Evolutionary conservation across 2,329 filamentous ascomycete genomes (phyloP), one percentile per base, ranked within the genome.

Genomic region (Esteya vermicola): DNA sequence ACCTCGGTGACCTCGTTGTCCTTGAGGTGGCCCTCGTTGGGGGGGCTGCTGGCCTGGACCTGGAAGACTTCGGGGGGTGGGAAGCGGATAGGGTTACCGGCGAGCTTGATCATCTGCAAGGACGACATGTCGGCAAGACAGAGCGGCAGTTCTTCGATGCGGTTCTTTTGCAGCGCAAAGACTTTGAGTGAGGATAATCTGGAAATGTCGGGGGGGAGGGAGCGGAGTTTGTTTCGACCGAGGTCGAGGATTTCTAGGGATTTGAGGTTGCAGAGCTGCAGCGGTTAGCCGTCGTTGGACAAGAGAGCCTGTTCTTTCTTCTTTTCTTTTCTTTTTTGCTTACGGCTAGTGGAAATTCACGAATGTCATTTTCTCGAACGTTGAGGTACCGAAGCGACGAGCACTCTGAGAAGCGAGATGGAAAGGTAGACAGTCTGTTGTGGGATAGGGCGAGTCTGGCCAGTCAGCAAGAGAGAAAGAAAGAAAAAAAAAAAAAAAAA

Each of bases 171-270:
- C 27, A 95, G 72, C 3, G 86, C 88, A 40, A 96, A 67, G 14
- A 95, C 88, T 54, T 93, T 93, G 47, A 96, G 65, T 2, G 85
- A 93, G 6, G 78, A 79, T 51, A 96, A 67, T 53, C 78, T 85
- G 44, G 73, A 75, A 45, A 95, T 83, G 40, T 88, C 81, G 35
- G 79, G 74, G 0, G 89, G 86, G 2, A 96, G 70, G 9, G 72
- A 65, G 36, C 72, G 74, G 45, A 96, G 77, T 56, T 81, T 85
- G 56, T 96, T 96, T 51, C 84, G 76, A 56, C 86, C 88, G 40
- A 96, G 70, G 60, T 96, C 89, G 45, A 96, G 72, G 43, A 95
- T 94, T 60, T 96, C 88, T 41, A 96, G 72, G 26, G 85, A 82
- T 39, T 75, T 79, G 45, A 96, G 70, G 57, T 86, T 78, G 56